Percentiles rank a stretch among this genome's conserved stretches.
Conservation (phyloP, 768 basidiomycete species). For the Suillus subluteus region DNA sequence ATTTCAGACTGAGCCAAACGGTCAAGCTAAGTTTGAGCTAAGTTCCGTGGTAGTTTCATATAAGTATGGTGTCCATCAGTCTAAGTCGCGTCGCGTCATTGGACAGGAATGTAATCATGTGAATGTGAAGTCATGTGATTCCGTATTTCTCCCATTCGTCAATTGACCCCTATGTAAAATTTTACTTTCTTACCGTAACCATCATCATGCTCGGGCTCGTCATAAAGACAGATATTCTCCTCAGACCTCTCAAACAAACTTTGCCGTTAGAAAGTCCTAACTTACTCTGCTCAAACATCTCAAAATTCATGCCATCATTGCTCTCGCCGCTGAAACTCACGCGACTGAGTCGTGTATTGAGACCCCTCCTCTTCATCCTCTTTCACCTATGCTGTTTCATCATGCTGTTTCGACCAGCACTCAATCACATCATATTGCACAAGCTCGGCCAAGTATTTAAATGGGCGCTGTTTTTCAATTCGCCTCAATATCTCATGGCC, state of each 20-base stretch:
- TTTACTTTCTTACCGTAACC: not conserved
- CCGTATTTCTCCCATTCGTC: not conserved
- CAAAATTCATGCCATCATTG: not conserved
- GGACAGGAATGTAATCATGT: not conserved
- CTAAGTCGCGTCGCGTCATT: not conserved
- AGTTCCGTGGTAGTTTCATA: too few species aligned
- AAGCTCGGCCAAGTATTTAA: conserved; percentile 5
- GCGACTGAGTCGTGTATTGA: not conserved
- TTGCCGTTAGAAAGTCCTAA: not conserved
- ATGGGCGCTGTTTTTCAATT: not conserved
- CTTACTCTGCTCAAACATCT: not conserved
- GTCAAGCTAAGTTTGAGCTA: not conserved
- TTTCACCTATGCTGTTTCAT: not conserved
- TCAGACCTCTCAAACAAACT: not conserved
- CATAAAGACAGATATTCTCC: not conserved
- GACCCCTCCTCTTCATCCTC: conserved; percentile 4
- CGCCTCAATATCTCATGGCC: not conserved
- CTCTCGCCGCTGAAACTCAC: conserved; percentile 4
- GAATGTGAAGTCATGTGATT: not conserved
- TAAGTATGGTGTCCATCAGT: too few species aligned
- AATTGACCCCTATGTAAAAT: conserved; percentile 7
- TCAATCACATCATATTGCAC: not conserved
- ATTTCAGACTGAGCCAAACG: not conserved
- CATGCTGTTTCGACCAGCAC: not conserved
- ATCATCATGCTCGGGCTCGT: conserved; percentile 1